Evolutionary conservation across 2,329 filamentous ascomycete genomes (phyloP), one percentile per base, ranked within the genome.

Genomic region (Talaromyces rugulosus): DNA sequence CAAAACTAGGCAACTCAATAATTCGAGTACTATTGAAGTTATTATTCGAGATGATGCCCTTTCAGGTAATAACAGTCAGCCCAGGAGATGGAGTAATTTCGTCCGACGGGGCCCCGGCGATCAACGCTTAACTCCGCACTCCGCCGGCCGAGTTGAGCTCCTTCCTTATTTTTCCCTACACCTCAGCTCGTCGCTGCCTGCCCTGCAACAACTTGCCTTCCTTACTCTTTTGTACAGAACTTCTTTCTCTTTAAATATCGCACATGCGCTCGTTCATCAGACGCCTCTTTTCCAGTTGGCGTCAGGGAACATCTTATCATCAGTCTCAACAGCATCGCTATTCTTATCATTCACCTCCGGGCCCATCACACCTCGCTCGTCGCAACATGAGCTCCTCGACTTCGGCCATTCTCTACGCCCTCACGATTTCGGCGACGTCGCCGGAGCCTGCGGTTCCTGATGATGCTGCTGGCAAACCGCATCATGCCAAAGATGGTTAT

Each of bases 401-500:
- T 1, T 72, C 74, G 7, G 73, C 73, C 9, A 68, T 76, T 58
- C 69, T 80, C 27, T 80, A 80, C 64, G 75, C 75, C 12, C 69
- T 78, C n/a, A 74, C 75, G 1, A 69, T 80, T 7, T 72, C 76
- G n/a, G 69, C 67, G 1, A 71, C 77, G 27, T 68, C 74, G 2
- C 66, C 68, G 9, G 16, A 31, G 3, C 68, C 71, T 27, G 61
- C 72, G 16, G 68, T 67, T 3, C 78, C 78, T 1, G 76, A 78
- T 8, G 77, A 79, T 69, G 73, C 73, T 2, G 66, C 71, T 12
- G 60, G 70, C 23, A 80, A 79, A 63, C 72, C 67, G 12, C 77
- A 79, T 65, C 78, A 80, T 67, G 62, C 68, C 3, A 68, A 73
- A 58, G 68, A 64, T 2, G 75, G 77, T 5, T 80, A 78, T 60